Base-by-base conservation (phyloP, 352 stramenopile species). In the Globisporangium nodosum region DNA sequence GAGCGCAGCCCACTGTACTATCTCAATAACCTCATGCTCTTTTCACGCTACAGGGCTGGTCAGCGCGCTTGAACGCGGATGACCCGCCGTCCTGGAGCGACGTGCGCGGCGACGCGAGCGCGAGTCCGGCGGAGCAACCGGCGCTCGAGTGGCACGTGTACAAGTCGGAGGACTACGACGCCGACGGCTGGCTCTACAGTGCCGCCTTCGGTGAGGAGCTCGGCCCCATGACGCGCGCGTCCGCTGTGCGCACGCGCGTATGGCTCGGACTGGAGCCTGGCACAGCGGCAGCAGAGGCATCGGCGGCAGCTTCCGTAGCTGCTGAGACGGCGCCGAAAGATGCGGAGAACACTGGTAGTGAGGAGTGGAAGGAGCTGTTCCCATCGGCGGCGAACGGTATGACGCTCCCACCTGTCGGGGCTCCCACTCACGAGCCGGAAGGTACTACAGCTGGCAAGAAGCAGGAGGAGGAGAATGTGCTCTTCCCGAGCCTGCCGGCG, bases 161-260 rank as follows among this genome's bases (percentile, higher is more conserved):
- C 74, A 88, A 87, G 56, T 77, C 81, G 6, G 70, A 89, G 40
- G 85, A 94, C 61, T 94, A 94, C 61, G 85, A 94, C 49, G 77
- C 85, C 43, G 84, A 94, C 61, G 85, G 85, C 16, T 94, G 85
- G 85, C 71, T 94, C 21, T 94, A 94, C 54, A 76, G 81, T 31
- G 59, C 71, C 4, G 74, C 64, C n/a, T 94, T 94, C 62, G 61
- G 70, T 9, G 79, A 85, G 15, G 71, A 84, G 33, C 69, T 87
- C 54, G 85, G 82, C 0, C 69, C 69, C 18, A 90, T 88, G 67
- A 85, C 76, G 11, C 68, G 73, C 7, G 71, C 58, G 27, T 85
- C 81, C n/a, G 71, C 81, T 13, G 81, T 94, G 37, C 85, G 85
- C n/a, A 90, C 68, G 49, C 82, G 85, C 39, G 79, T 94, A 13